Base-by-base conservation (phyloP, 192 early-diverging fungal genomes). In the Gamsiella multidivaricata region DNA sequence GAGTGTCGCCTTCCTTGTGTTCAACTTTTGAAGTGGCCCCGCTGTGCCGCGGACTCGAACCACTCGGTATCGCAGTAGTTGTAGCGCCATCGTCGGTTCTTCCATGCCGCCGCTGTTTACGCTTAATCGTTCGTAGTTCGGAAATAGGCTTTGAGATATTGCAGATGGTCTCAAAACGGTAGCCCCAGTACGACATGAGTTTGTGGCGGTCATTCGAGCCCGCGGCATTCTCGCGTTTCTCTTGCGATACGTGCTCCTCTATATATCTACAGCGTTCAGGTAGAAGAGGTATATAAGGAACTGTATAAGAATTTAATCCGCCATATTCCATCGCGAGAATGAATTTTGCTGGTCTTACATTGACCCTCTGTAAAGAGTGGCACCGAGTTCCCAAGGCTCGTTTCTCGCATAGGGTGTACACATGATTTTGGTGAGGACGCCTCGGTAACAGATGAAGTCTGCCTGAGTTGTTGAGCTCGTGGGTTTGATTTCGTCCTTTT, bases 341-440 rank as follows among this genome's bases (percentile, higher is more conserved):
- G 20, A 51, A 34, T 23, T 20, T 41, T 10, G n/a, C 12, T 34
- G 25, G 34, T 14, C 65, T 59, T 59, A 78, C 74, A 78, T 78
- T 4, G 74, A 52, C 47, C 89, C 89, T 22, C 93, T 87, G 74
- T 83, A 86, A 26, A 86, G 81, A 0, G 94, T 94, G 0, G 90
- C 93, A 15, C 93, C 85, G 28, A 98, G 85, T 46, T 92, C 88
- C 92, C 94, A 98, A 5, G 86, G 75, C 32, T 97, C 97, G 23
- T 87, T 86, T 28, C 69, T 41, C 15, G 84, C 68, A 67, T 93
- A 97, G 17, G 97, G 96, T 1, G 94, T 92, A 52, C 83, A 86
- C 59, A 95, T 79, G 12, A 97, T 85, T 55, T 92, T 91, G n/a
- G 95, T 96, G 51, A 98, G 85, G 50, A 97, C 93, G 12, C 97